These are phyloP conservation scores for Phytophthora litchii DNA, from an alignment of 352 stramenopile genomes.

Conservation along the genomic window DNA sequence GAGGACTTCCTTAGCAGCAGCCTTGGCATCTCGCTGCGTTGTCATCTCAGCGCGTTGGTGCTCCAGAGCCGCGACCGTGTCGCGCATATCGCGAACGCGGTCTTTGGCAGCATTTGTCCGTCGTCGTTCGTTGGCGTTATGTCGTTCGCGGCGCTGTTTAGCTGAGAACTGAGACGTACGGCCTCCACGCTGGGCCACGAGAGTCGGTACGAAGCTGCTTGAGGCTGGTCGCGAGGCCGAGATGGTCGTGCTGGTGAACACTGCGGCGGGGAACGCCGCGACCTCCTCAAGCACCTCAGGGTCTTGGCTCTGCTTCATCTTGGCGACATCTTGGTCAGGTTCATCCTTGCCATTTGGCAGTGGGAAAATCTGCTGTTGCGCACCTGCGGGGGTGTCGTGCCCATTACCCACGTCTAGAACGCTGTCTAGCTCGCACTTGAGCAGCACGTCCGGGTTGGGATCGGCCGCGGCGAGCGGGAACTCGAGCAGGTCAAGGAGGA, in stretches of 20 bases:
- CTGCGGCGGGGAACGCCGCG: slow-evolving; percentile 34
- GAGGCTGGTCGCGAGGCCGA: slow-evolving; percentile 23
- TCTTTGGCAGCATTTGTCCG: slow-evolving; percentile 51
- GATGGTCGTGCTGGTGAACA: slow-evolving; percentile 44
- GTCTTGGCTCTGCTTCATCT: slow-evolving; percentile 35
- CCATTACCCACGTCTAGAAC: slow-evolving; percentile 39
- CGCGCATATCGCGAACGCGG: slow-evolving; percentile 47
- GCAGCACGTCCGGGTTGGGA: slow-evolving; percentile 31
- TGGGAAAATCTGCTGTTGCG: slow-evolving; percentile 36
- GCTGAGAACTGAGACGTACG: slow-evolving; percentile 48
- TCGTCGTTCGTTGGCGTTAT: slow-evolving; percentile 54
- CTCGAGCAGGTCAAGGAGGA: slow-evolving; percentile 41
- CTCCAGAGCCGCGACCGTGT: slow-evolving; percentile 34
- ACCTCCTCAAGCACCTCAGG: slow-evolving; percentile 35
- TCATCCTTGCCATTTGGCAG: slow-evolving; percentile 34
- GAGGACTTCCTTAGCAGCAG: slow-evolving; percentile 21
- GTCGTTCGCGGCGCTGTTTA: slow-evolving; percentile 48
- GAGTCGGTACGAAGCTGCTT: slow-evolving; percentile 8
- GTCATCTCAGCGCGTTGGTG: slow-evolving; percentile 29
- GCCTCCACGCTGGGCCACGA: slow-evolving; percentile 28
- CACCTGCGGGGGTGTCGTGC: slow-evolving; percentile 28
- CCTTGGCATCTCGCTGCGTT: slow-evolving; percentile 27
- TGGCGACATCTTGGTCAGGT: slow-evolving; percentile 25
- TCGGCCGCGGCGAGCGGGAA: slow-evolving; percentile 34
- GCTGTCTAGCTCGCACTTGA: slow-evolving; percentile 47